phyloP scores from a whole-genome alignment of 164 flowering plant genomes.

The Annona cherimola region DNA sequence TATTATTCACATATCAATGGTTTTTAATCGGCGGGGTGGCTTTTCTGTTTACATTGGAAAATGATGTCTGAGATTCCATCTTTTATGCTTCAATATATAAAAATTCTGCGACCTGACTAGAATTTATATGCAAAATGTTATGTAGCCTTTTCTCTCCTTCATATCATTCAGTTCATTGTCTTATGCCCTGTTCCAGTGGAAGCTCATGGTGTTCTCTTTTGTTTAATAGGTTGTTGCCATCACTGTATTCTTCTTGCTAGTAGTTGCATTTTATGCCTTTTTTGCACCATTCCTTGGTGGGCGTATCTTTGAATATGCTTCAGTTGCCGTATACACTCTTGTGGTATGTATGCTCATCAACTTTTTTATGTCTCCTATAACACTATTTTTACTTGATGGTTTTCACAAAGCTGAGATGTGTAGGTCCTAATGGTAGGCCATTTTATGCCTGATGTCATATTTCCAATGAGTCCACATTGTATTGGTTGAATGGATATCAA shows the following conservation, averaged over 20 bases:
- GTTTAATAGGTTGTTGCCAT: conserved; percentile 82
- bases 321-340: conserved; percentile 61
- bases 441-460: not conserved
- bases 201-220: not conserved
- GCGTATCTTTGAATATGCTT: conserved; percentile 59
- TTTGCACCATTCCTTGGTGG: conserved; percentile 97
- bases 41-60: no score
- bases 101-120: no score
- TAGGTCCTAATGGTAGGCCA: not conserved
- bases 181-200: not conserved
- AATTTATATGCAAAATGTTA: no score
- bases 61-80: no score
- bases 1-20: no score
- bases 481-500: not conserved
- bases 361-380: not conserved
- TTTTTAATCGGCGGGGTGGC: no score
- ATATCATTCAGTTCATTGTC: not conserved
- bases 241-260: conserved; percentile 84
- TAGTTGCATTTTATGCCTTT: conserved; percentile 92
- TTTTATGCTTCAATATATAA: no score
- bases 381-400: not conserved
- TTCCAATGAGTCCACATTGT: not conserved
- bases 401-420: not conserved
- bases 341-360: conserved; percentile 54
- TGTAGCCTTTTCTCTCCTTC: not conserved